Conservation (phyloP, 345 rosid genomes). For the Arabidopsis thaliana region DNA sequence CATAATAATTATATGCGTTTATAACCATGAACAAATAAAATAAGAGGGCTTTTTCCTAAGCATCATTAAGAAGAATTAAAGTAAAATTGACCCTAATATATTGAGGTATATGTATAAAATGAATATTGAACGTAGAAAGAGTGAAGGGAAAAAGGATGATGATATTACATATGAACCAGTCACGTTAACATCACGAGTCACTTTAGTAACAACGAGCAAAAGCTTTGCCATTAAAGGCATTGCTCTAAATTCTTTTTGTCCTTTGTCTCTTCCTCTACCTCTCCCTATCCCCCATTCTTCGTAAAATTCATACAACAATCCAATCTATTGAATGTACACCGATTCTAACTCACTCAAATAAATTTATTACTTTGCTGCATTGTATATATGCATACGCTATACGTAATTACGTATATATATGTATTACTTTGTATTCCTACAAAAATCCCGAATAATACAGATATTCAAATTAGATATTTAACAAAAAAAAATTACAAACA, state of each 20-base stretch:
- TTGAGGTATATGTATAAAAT: background rate
- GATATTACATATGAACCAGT: slow-evolving; percentile 37
- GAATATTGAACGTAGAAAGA: slow-evolving; percentile 2
- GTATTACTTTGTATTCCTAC: too few species aligned
- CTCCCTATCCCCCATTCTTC: background rate
- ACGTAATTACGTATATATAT: too few species aligned
- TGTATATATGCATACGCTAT: background rate
- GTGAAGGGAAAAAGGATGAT: slow-evolving; percentile 33
- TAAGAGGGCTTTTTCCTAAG: background rate
- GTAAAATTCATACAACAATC: slow-evolving; percentile 12
- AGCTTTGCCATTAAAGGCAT: slow-evolving; percentile 33
- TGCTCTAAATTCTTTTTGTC: slow-evolving; percentile 46
- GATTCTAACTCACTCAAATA: background rate
- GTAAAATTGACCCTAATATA: background rate
- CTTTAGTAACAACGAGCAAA: slow-evolving; percentile 41
- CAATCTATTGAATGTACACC: slow-evolving; percentile 10
- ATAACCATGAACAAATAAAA: background rate
- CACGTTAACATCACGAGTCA: slow-evolving; percentile 46
- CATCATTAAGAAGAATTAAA: background rate
- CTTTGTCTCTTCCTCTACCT: background rate
- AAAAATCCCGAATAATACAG: too few species aligned
- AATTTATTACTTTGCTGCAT: background rate
- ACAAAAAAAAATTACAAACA: too few species aligned
- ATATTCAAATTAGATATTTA: too few species aligned
- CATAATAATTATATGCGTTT: background rate